phyloP scores from a whole-genome alignment of 2,329 filamentous ascomycete genomes.

The Fusarium sp. region DNA sequence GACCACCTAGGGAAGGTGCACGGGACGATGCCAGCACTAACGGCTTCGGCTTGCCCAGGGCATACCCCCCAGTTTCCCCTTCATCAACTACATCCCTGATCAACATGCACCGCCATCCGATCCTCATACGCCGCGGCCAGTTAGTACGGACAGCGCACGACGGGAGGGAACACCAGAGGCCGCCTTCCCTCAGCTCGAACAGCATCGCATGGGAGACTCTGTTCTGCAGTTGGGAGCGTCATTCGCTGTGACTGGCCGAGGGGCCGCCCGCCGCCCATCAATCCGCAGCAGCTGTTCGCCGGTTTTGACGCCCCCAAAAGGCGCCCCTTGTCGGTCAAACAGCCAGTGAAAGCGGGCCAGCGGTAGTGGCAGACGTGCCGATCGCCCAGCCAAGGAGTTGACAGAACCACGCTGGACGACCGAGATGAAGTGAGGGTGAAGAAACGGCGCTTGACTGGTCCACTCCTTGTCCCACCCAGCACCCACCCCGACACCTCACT shows the following conservation, averaged over 20 bases:
- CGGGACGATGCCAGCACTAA: slow-evolving; percentile 12
- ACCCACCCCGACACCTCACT: slow-evolving; percentile 25
- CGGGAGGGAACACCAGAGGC: slow-evolving; percentile 11
- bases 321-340: slow-evolving; percentile 23
- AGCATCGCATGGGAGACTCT: not conserved
- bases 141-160: slow-evolving; percentile 17
- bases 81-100: slow-evolving; percentile 41
- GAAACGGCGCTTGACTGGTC: slow-evolving; percentile 41
- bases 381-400: slow-evolving; percentile 41
- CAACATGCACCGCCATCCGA: slow-evolving; percentile 45
- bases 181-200: not conserved
- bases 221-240: slow-evolving; percentile 9
- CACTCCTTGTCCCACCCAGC: slow-evolving; percentile 33
- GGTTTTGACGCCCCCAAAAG: slow-evolving; percentile 38
- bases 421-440: slow-evolving; percentile 46
- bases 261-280: slow-evolving; percentile 20
- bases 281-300: slow-evolving; percentile 34
- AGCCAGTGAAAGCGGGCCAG: slow-evolving; percentile 37
- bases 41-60: slow-evolving; percentile 17
- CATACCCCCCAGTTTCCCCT: slow-evolving; percentile 28
- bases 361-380: slow-evolving; percentile 28
- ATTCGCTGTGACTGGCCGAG: slow-evolving; percentile 13
- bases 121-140: slow-evolving; percentile 37
- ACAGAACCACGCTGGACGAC: slow-evolving; percentile 44
- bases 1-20: slow-evolving; percentile 30